Percentiles rank a stretch among this genome's conserved stretches.
Evolutionary conservation across 495 filamentous ascomycete genomes (phyloP).

Genomic region (Cryomyces antarcticus): DNA sequence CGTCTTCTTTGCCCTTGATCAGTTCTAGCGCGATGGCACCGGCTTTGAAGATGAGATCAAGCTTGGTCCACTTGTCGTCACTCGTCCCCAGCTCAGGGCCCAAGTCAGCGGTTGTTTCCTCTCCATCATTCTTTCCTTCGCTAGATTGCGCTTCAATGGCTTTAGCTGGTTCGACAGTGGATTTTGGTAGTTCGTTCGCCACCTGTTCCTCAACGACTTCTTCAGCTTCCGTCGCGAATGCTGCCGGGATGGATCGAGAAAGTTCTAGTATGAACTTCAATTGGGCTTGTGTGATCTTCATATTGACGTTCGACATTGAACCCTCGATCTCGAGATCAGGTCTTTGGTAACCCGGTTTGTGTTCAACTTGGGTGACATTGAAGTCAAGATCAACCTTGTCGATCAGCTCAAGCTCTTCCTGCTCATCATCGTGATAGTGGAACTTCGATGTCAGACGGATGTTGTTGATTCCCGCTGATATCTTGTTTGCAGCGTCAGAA

Average conservation of each 20-base stretch:
- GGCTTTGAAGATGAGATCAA: constrained; percentile 83
- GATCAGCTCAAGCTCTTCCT: constrained; percentile 84
- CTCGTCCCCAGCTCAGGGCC: constrained; percentile 42
- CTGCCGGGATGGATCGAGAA: constrained; percentile 63
- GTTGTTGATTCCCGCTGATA: constrained; percentile 79
- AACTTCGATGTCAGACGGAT: constrained; percentile 79
- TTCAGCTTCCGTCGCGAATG: constrained; percentile 59
- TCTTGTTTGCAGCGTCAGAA: constrained; percentile 63
- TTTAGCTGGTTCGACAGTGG: constrained; percentile 30
- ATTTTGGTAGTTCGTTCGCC: constrained; percentile 40
- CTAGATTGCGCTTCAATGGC: constrained; percentile 8
- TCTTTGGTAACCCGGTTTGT: constrained; percentile 51
- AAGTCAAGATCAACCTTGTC: constrained; percentile 91
- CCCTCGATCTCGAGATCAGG: constrained; percentile 87
- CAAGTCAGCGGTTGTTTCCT: constrained; percentile 31
- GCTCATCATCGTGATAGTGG: constrained; percentile 48
- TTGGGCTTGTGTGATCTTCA: constrained; percentile 76
- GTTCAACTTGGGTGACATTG: constrained; percentile 75
- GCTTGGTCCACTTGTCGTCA: constrained; percentile 67
- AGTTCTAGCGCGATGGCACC: constrained; percentile 75
- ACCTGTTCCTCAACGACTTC: constrained; percentile 43
- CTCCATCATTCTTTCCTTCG: constrained; percentile 8
- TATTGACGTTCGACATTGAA: constrained; percentile 75
- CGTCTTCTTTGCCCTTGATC: constrained; percentile 50
- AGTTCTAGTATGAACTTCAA: constrained; percentile 73